phyloP scores from a whole-genome alignment of 805 yeast genomes.

The Debaryomyces castellii region DNA sequence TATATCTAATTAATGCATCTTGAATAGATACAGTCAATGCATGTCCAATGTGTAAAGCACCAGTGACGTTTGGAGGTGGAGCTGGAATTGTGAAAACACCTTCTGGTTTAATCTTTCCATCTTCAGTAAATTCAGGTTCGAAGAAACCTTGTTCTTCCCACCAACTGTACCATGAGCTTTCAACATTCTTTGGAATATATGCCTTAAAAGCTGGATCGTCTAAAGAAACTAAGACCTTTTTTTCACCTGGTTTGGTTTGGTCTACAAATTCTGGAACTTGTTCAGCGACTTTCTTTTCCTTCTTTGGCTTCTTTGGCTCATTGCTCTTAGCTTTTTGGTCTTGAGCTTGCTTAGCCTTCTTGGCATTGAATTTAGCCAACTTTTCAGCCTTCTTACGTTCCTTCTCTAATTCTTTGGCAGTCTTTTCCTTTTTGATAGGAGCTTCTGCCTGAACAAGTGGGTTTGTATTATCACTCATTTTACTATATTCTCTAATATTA shows the following conservation, averaged over 20 bases:
- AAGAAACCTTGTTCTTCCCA: constrained; percentile 89
- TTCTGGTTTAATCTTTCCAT: constrained; percentile 75
- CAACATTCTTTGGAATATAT: constrained; percentile 88
- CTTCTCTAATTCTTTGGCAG: constrained; percentile 80
- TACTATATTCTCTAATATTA: constrained; percentile 5
- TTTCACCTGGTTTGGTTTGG: constrained; percentile 82
- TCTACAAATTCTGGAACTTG: constrained; percentile 86
- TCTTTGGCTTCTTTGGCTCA: constrained; percentile 60
- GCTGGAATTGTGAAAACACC: constrained; percentile 91
- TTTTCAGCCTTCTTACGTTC: constrained; percentile 88
- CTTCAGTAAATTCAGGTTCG: constrained; percentile 76
- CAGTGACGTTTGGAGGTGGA: constrained; percentile 99
- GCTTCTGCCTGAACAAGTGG: constrained; percentile 10
- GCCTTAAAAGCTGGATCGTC: constrained; percentile 95
- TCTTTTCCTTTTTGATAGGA: constrained; percentile 47
- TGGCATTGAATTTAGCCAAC: constrained; percentile 82
- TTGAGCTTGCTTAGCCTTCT: constrained; percentile 60
- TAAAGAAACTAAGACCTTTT: constrained; percentile 80
- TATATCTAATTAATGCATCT: constrained; percentile 87
- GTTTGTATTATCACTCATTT: constrained; percentile 13
- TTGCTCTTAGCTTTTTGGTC: constrained; percentile 42
- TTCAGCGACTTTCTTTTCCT: constrained; percentile 65
- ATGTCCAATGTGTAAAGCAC: constrained; percentile 98
- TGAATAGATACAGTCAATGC: constrained; percentile 94
- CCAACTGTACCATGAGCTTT: constrained; percentile 97